Evolutionary conservation across 2,329 filamentous ascomycete species (phyloP), one percentile per base, ranked within the genome.

Genomic region (Thielaviopsis punctulata): DNA sequence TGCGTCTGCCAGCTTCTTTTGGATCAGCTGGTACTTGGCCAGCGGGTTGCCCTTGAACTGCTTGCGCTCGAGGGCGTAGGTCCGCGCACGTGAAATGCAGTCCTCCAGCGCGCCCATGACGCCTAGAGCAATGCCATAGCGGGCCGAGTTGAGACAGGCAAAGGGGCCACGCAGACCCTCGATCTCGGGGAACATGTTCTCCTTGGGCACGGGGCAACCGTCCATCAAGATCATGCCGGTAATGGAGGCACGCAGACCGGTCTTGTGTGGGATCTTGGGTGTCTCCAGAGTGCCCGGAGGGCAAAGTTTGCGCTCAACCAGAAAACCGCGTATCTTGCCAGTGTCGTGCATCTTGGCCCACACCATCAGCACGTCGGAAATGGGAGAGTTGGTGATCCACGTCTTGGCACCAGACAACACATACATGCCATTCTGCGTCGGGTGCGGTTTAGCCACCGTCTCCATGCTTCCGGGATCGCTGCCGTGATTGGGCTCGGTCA

Each of bases 141-240:
- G 77, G 9, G 92, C 92, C 62, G 82, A 90, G 70, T 96, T 98
- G 57, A 98, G 75, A 64, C 92, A 98, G 57, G 84, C 83, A 64
- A 98, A 98, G 2, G 92, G 92, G 0, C 92, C 92, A 56, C 70
- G 77, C 27, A 98, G 73, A 4, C 92, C 92, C 64, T 95, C 86
- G 4, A 95, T 77, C 1, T 85, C 77, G 1, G 89, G 89, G 61
- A 98, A 88, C 88, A 98, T 94, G 69, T 95, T 95, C 60, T 79
- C 85, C 58, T 82, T 80, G 0, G 88, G 82, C 0, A 98, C 87
- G 0, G 92, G 90, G 58, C 86, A 89, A 57, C 84, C 80, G 58
- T 95, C 90, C 62, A 98, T 76, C 60, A 95, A 88, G 58, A 98
- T 95, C 92, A 96, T 96, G 53, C 92, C 92, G 0, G 92, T 98